Evolutionary conservation across 2,329 filamentous ascomycete species (phyloP), one percentile per base, ranked within the genome.

Genomic region (Epichloe gansuensis): DNA sequence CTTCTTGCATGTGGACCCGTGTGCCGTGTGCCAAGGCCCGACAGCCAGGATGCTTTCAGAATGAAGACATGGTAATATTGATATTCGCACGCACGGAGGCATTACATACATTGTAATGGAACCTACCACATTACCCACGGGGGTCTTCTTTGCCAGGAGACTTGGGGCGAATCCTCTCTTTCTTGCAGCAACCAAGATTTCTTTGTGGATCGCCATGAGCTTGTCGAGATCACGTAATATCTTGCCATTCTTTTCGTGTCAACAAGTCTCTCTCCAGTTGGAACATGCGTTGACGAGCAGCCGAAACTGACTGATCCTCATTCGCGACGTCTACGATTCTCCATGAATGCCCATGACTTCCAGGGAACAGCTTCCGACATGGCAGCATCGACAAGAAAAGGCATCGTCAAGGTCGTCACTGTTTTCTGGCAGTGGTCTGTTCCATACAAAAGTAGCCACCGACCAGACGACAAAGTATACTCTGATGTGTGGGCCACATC

Each of bases 391-490:
- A 15, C 21, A 13, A 49, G 11, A 35, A 23, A 35, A 15, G 38
- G 48, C 48, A 34, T 49, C 13, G 48, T 21, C 12, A 45, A 50
- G n/a, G 50, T 9, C 35, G 37, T 8, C 35, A 21, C 28, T n/a
- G n/a, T 41, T 12, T 21, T 59, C 23, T 58, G 57, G 57, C 38
- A 53, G n/a, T 59, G 57, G 56, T 58, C 57, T 6, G 56, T 59
- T 17, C 55, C 55, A 5, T 53, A 57, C 46, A 57, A 53, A 23
- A 58, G 52, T 37, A 53, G 57, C 25, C 56, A 59, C 42, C 54
- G 56, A 12, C 53, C 54, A 12, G 39, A 50, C 12, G 57, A 59
- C 39, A 34, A 42, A 6, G 37, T 56, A 12, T 59, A 58, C 35
- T 51, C 55, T 11, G 35, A 48, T 12, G 51, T 58, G 7, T 59